A percentile compares a stretch with the other conserved stretches of the same genome.
These are phyloP conservation scores for Lentinus polychrous DNA, from an alignment of 1,284 basidiomycete genomes.

Conservation along the genomic window DNA sequence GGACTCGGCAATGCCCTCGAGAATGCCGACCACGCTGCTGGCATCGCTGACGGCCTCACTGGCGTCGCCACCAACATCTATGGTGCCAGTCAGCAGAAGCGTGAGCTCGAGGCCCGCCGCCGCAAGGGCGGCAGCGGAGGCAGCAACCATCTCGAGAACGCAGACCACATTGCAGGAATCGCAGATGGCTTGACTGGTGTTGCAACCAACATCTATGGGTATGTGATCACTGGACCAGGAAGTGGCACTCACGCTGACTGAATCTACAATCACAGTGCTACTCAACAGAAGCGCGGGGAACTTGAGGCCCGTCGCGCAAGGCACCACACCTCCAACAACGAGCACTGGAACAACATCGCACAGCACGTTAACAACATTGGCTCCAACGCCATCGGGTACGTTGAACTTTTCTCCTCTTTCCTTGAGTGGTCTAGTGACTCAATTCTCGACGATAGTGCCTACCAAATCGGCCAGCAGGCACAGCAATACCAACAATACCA, in stretches of 20 bases:
- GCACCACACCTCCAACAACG: no score
- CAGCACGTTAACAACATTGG: no score
- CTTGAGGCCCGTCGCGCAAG: no score
- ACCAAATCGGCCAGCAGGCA: no score
- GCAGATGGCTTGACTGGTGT: background rate
- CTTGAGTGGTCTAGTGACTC: no score
- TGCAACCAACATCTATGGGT: background rate
- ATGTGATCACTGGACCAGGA: background rate
- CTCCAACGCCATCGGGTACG: no score
- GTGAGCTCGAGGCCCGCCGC: slow-evolving; percentile 4
- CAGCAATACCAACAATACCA: background rate
- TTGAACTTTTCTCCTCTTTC: no score
- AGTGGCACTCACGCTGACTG: background rate
- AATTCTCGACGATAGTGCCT: slow-evolving; percentile 1
- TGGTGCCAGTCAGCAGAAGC: background rate
- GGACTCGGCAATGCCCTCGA: slow-evolving; percentile 2
- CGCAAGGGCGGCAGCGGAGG: background rate
- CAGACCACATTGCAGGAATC: background rate
- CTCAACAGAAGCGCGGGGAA: background rate
- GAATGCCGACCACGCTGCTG: background rate
- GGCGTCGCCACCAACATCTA: slow-evolving; percentile 4
- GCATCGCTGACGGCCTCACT: slow-evolving; percentile 4
- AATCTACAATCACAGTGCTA: background rate
- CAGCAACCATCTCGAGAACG: background rate
- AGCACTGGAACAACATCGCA: no score